Evolutionary conservation across 768 basidiomycete genomes (phyloP), one percentile per base, ranked within the genome.

Genomic region (Amanita jacksonii): DNA sequence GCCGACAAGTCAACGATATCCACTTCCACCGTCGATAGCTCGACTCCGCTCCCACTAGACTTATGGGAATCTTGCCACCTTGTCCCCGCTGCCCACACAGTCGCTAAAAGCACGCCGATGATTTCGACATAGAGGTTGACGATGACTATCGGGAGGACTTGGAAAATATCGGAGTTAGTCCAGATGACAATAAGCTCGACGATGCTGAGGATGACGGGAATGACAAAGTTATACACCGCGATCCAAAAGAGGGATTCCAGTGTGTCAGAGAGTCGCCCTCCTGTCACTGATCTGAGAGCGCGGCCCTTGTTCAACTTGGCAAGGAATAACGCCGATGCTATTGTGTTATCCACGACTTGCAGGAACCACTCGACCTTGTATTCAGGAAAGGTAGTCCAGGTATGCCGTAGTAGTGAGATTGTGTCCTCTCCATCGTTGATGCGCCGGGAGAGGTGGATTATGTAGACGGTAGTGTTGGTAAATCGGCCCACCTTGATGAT

Each of bases 211-310:
- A 61, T 32, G 16, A 53, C 51, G 5, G 59, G 59, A 45, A 61
- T 57, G 30, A 57, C 53, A 27, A 59, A 61, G 28, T 52, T 59
- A 15, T 56, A 57, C 7, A 48, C 45, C 0, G 54, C 47, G 18
- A 61, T 55, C 50, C 54, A 60, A 45, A 60, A 57, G 13, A 59
- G 37, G 2, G 49, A 43, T 15, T 49, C 43, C 45, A 4, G 39
- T 24, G 27, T 28, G 27, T 6, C n/a, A 36, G n/a, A n/a, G n/a
- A n/a, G n/a, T n/a, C n/a, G 15, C 15, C 15, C 35, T 16, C 9
- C 35, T 4, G 4, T 19, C 35, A 13, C 5, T 18, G 4, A 15
- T 15, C n/a, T 9, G 35, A 36, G 9, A 9, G 9, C 19, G n/a
- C 35, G 19, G 9, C 19, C 19, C 9, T 19, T 4, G 33, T 50